Percentiles rank a stretch among this genome's conserved stretches.
phyloP scores from a whole-genome alignment of 1,284 basidiomycete genomes.

The Takashimella koratensis region DNA sequence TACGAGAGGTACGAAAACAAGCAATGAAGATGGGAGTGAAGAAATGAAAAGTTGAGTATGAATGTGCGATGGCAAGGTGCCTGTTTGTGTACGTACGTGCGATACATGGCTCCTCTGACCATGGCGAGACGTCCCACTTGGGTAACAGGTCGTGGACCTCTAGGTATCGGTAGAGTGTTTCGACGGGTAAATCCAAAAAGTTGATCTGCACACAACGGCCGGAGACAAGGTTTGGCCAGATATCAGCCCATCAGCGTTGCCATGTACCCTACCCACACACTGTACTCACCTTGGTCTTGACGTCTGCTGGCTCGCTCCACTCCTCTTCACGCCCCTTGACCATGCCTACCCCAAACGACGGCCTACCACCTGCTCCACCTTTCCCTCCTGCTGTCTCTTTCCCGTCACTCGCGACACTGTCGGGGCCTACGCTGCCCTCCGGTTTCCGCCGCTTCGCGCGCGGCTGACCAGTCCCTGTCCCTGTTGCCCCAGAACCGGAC shows the following conservation, averaged over 20 bases:
- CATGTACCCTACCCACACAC: not conserved
- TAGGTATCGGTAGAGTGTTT: slow-evolving; percentile 42
- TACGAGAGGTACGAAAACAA: not conserved
- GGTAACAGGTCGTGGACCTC: slow-evolving; percentile 42
- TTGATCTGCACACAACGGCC: slow-evolving; percentile 30
- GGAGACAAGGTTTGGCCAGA: not conserved
- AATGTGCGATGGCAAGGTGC: too few species aligned
- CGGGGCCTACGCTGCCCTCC: slow-evolving; percentile 21
- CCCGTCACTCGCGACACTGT: slow-evolving; percentile 5
- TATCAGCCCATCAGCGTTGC: not conserved
- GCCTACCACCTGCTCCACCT: slow-evolving; percentile 1
- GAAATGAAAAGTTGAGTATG: too few species aligned
- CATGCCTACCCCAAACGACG: slow-evolving; percentile 19
- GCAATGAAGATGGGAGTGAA: too few species aligned
- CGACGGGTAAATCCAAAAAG: slow-evolving; percentile 41
- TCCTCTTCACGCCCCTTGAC: slow-evolving; percentile 37
- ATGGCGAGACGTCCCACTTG: slow-evolving; percentile 41
- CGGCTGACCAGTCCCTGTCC: slow-evolving; percentile 4
- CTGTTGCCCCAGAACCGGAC: not conserved
- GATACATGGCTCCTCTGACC: slow-evolving; percentile 43
- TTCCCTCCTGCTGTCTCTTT: slow-evolving; percentile 1
- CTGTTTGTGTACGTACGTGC: slow-evolving; percentile 30
- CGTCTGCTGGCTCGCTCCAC: slow-evolving; percentile 34
- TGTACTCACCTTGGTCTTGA: slow-evolving; percentile 39
- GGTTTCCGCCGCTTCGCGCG: slow-evolving; percentile 38